A percentile compares a stretch with the other conserved stretches of the same genome.
These are phyloP conservation scores for Phycomyces blakesleeanus DNA, from an alignment of 192 early-diverging fungal species.

Conservation along the genomic window DNA sequence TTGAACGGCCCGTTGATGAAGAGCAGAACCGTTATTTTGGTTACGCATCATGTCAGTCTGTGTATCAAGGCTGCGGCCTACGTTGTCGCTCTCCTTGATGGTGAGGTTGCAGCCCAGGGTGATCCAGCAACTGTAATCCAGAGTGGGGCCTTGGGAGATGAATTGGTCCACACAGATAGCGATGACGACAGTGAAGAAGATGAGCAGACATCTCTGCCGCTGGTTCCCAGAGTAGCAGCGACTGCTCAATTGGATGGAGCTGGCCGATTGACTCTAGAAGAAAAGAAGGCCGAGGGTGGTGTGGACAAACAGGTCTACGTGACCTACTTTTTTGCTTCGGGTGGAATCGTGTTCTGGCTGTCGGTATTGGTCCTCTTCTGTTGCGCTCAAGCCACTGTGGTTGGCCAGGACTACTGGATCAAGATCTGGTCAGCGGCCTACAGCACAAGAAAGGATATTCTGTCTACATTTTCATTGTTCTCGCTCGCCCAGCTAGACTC, in stretches of 20 bases:
- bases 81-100: conserved; percentile 61
- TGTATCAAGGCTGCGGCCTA: conserved; percentile 53
- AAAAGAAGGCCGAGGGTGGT: conserved; percentile 78
- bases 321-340: conserved; percentile 69
- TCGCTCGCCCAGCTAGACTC: neutral
- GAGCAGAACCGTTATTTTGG: conserved; percentile 79
- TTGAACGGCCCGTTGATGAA: conserved; percentile 72
- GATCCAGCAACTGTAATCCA: conserved; percentile 42
- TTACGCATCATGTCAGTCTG: conserved; percentile 79
- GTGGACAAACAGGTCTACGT: conserved; percentile 75
- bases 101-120: conserved; percentile 54
- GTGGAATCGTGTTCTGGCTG: conserved; percentile 62
- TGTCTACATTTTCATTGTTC: neutral
- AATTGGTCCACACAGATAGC: conserved; percentile 34
- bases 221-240: conserved; percentile 32
- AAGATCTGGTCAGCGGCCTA: conserved; percentile 56
- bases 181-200: conserved; percentile 29
- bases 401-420: conserved; percentile 63
- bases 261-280: conserved; percentile 75
- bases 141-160: conserved; percentile 43
- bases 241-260: conserved; percentile 26
- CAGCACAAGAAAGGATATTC: neutral
- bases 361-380: conserved; percentile 43
- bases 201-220: conserved; percentile 38
- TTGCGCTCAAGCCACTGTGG: conserved; percentile 32